These are phyloP conservation scores for Chiua virens DNA, from an alignment of 768 basidiomycete species.

Conservation along the genomic window DNA sequence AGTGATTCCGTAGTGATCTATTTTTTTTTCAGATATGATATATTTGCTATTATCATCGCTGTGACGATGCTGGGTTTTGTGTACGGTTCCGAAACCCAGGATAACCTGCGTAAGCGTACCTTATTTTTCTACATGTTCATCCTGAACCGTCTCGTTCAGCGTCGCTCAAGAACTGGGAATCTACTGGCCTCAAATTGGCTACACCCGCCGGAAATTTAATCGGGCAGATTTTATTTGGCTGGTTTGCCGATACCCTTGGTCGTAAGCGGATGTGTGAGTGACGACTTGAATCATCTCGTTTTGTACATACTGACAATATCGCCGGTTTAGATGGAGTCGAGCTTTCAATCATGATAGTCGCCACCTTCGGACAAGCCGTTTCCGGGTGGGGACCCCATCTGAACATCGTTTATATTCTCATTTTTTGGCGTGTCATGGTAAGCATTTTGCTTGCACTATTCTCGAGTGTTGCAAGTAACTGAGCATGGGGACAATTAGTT, in stretches of 20 bases:
- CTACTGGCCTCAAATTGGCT: slow-evolving; percentile 72
- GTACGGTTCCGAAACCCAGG: slow-evolving; percentile 43
- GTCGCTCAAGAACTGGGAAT: slow-evolving; percentile 45
- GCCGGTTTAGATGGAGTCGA: slow-evolving; percentile 51
- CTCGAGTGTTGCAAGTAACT: slow-evolving; percentile 13
- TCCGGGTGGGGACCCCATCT: slow-evolving; percentile 59
- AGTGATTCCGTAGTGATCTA: too few species aligned
- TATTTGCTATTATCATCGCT: slow-evolving; percentile 86
- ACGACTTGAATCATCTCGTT: not conserved
- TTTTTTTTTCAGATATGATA: slow-evolving; percentile 49
- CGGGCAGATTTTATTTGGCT: slow-evolving; percentile 75
- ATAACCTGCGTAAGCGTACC: not conserved
- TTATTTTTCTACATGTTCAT: slow-evolving; percentile 17
- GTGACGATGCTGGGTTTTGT: slow-evolving; percentile 80
- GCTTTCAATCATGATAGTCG: slow-evolving; percentile 73
- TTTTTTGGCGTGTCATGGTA: slow-evolving; percentile 78
- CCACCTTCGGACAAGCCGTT: slow-evolving; percentile 77
- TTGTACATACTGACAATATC: not conserved
- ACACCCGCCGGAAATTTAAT: slow-evolving; percentile 71
- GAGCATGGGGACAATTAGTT: slow-evolving; percentile 53
- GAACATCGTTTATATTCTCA: slow-evolving; percentile 64
- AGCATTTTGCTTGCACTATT: slow-evolving; percentile 6
- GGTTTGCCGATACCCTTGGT: slow-evolving; percentile 70
- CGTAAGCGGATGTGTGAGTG: slow-evolving; percentile 74
- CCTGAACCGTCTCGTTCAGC: slow-evolving; percentile 8